Conservation (phyloP, 768 basidiomycete genomes). For the Boletus vinaceobasis region DNA sequence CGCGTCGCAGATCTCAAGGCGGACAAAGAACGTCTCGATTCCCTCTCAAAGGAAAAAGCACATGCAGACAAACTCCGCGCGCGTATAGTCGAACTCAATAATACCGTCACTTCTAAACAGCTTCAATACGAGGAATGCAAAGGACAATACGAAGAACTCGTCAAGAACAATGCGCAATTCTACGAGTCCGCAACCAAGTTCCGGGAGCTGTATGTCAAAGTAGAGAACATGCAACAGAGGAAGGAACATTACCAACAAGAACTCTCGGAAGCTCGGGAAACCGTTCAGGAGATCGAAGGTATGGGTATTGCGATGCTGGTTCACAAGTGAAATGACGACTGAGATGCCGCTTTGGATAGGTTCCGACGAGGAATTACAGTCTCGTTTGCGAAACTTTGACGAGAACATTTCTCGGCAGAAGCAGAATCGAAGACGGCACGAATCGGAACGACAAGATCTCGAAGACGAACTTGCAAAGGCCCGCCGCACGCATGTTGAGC, state of each 20-base stretch:
- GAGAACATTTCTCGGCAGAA: conserved; percentile 51
- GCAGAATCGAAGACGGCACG: conserved; percentile 44
- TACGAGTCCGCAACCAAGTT: conserved; percentile 83
- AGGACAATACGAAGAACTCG: conserved; percentile 58
- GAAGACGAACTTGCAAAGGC: conserved; percentile 55
- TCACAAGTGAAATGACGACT: neutral
- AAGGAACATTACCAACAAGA: conserved; percentile 62
- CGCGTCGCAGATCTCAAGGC: conserved; percentile 87
- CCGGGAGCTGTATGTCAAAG: conserved; percentile 74
- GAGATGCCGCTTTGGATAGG: conserved; percentile 38
- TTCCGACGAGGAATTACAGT: conserved; percentile 66
- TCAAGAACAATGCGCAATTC: conserved; percentile 70
- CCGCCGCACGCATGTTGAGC: conserved; percentile 51
- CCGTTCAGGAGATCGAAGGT: conserved; percentile 67
- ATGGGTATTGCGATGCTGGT: neutral
- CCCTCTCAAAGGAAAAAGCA: conserved; percentile 75
- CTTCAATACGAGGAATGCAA: conserved; percentile 71
- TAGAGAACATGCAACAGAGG: conserved; percentile 59
- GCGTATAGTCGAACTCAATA: conserved; percentile 59
- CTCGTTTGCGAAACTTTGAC: conserved; percentile 56
- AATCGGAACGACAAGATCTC: conserved; percentile 54
- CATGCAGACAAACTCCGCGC: conserved; percentile 80
- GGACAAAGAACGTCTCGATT: conserved; percentile 82
- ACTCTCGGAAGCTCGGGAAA: conserved; percentile 58
- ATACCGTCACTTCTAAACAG: conserved; percentile 65